Evolutionary conservation across 805 yeast genomes (phyloP), one percentile per base, ranked within the genome.

Genomic region (Maudiozyma turicensis): DNA sequence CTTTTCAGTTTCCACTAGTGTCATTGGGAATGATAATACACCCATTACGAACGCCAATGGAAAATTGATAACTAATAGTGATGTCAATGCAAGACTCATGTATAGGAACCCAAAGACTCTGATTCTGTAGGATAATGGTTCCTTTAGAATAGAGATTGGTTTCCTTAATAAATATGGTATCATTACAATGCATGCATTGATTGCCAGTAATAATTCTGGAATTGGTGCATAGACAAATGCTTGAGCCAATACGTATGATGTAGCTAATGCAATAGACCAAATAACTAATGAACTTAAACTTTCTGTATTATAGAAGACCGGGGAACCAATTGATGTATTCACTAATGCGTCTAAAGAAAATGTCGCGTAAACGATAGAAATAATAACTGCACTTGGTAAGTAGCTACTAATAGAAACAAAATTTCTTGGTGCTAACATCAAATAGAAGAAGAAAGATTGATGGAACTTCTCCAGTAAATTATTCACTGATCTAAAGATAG

Each of bases 371-470:
- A 86, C 67, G 4, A 78, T 74, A 1, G 93, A 84, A 5, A 85
- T 66, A 6, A 86, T 69, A 44, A 84, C 82, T 0, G 95, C 95
- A 3, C 91, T 73, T 1, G 98, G 98, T 46, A 93, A 70, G 63
- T 91, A 93, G 15, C 95, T 87, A 4, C 96, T 97, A 54, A 93
- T 90, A 5, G 96, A 87, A 14, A 93, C 95, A 70, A 93, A 93
- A 50, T 76, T 66, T 49, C 75, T 70, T 28, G 97, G 95, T 0
- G 87, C 78, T 45, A 93, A 66, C 68, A 93, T 64, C 55, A 91
- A 73, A 68, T 91, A 93, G 62, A 90, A 93, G 72, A 93, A 93
- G 60, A 89, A 93, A 1, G 96, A 87, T 67, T 93, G 99, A 67
- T 93, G 99, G 67, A 91, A 91, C 64, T 91, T 95, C 65, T 93